Base-by-base conservation (phyloP, 163 green algal genomes). In the Scenedesmus sp. region DNA sequence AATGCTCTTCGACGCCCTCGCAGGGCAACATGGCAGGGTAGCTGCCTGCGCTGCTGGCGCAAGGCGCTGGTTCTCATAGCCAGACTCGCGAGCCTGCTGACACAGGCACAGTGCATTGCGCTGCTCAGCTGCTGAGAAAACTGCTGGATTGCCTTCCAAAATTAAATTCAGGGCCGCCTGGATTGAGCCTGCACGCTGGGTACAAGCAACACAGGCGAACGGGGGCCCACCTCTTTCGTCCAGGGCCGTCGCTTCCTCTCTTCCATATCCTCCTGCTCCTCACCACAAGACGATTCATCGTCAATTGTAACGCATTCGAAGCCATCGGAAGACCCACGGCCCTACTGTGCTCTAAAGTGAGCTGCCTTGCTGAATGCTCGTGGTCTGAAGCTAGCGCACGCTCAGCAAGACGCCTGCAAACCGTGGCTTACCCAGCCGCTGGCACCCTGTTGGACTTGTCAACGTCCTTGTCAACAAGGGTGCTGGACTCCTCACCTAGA, bases 221-320 rank as follows among this genome's bases (percentile, higher is more conserved):
- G 22, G 59, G 35, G 59, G 59, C 59, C 22, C 59, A 72, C 59
- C 59, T 72, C 59, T 72, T 33, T 72, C 2, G 59, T 35, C 59
- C 59, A 72, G 12, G 59, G 59, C 22, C 59, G 20, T 72, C 59
- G 59, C 59, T 72, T 72, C 59, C 59, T 72, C 59, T 72, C 59
- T 72, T 72, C 59, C 59, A 72, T 72, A 72, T 72, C 59, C 22
- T 72, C 59, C 59, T 72, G 59, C 15, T 72, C 59, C 59, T 72
- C 59, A 35, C 59, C 59, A 72, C 59, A 72, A 35, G 59, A 72
- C 59, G 59, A 72, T 33, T 72, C 59, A 72, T 72, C 59, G 59
- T 72, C 59, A 72, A 72, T 72, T 72, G 22, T 72, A 72, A 35
- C 35, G 59, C 59, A 72, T 72, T 72, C 59, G 35, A 35, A 10